Conservation (phyloP, 1,284 basidiomycete genomes). For the Rhodotorula glutinis region DNA sequence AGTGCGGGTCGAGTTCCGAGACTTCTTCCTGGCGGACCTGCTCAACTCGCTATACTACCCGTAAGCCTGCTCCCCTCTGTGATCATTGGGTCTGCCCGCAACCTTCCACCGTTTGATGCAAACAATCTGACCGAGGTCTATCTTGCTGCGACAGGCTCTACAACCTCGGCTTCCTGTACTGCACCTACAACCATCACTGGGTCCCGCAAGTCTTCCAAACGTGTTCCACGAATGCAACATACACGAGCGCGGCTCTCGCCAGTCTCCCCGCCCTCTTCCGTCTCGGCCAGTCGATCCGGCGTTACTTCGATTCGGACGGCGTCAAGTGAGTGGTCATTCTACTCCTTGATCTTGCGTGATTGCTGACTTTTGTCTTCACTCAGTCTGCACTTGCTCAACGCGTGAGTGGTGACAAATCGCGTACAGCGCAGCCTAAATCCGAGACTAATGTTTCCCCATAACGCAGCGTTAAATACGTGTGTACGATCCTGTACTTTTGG, state of each 20-base stretch:
- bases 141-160: too few relatives aligned
- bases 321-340: not conserved
- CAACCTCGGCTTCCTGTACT: too few relatives aligned
- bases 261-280: constrained; percentile 29
- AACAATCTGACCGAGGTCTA: too few relatives aligned
- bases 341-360: not conserved
- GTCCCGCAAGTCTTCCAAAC: constrained; percentile 13
- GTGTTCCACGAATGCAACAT: constrained; percentile 36
- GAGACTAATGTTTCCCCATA: not conserved
- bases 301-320: constrained; percentile 39
- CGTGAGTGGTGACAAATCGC: not conserved
- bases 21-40: constrained; percentile 40
- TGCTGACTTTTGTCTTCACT: not conserved
- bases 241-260: constrained; percentile 34
- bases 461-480: constrained; percentile 33
- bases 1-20: constrained; percentile 37
- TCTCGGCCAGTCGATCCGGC: constrained; percentile 33
- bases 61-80: too few relatives aligned
- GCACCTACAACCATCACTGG: constrained; percentile 31
- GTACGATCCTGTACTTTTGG: constrained; percentile 28
- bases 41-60: constrained; percentile 37
- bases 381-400: constrained; percentile 36
- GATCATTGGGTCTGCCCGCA: too few relatives aligned
- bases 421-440: not conserved
- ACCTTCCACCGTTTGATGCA: too few relatives aligned